Conservation (phyloP, 1,139 yeast species). For the Pichia cactophila region DNA sequence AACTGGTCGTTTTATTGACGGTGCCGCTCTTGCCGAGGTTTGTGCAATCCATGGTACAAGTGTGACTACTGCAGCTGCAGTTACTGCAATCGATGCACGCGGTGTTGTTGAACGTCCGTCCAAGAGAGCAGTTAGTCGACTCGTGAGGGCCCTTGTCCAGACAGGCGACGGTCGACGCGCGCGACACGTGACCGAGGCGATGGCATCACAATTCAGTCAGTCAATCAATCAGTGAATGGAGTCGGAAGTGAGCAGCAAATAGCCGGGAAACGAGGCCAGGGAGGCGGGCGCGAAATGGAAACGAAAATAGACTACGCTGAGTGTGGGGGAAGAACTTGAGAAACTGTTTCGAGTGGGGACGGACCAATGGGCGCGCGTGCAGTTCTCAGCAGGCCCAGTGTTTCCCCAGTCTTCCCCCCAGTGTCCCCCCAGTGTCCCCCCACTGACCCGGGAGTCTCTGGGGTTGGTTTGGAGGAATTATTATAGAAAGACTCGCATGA, state of each 20-base stretch:
- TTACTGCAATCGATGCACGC: background rate
- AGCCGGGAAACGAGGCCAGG: background rate
- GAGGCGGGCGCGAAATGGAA: background rate
- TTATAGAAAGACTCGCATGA: too few relatives aligned
- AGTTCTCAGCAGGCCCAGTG: background rate
- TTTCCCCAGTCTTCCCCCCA: too few relatives aligned
- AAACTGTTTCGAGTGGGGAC: background rate
- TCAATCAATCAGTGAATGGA: background rate
- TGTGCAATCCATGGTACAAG: too few relatives aligned
- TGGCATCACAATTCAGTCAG: background rate
- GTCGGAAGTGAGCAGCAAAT: background rate
- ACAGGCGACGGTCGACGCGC: background rate
- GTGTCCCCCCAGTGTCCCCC: too few relatives aligned
- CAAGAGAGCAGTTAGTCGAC: background rate
- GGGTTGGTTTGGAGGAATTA: background rate
- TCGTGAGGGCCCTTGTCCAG: background rate
- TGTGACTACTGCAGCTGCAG: too few relatives aligned
- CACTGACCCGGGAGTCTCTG: background rate
- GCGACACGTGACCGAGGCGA: background rate
- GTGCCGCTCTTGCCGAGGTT: background rate
- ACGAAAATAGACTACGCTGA: background rate
- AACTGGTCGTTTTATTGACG: background rate
- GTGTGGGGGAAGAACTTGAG: background rate
- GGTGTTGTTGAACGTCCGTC: background rate
- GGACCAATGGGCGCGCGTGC: constrained; percentile 1